Evolutionary conservation across 495 filamentous ascomycete species (phyloP), one percentile per base, ranked within the genome.

Genomic region (Beverwykella pulmonaria): DNA sequence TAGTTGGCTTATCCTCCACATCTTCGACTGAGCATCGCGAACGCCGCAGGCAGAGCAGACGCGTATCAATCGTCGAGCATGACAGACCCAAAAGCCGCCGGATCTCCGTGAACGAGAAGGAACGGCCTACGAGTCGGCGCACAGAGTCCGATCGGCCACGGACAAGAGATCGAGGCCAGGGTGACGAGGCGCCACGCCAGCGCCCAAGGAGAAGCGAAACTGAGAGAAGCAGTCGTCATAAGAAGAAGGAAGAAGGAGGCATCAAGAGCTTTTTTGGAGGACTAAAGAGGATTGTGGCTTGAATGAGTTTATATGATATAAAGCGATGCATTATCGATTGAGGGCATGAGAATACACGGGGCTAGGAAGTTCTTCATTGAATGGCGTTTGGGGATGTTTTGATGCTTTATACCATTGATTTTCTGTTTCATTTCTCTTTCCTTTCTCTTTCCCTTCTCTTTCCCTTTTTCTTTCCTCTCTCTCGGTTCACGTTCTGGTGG

Each of bases 211-310:
- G 54, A 10, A 62, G 62, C 46, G 69, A 67, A 25, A 61, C 39
- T 5, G 56, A 49, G 7, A 20, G 60, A 20, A 59, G 59, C 30
- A 56, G 59, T 14, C 47, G 62, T 1, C 47, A 54, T 19, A 64
- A 59, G 63, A 67, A 61, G 59, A 71, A 68, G 30, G 69, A 71
- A 29, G 69, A 71, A 30, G 54, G 63, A n/a, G 63, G 59, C n/a
- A 3, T 71, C 0, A 64, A 57, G 17, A 54, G 59, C 6, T 59
- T 70, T 19, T 70, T 65, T 60, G 61, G 61, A 10, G 59, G 63
- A 2, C 61, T 71, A 52, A 71, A 64, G 69, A 63, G 36, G 59
- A 71, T 67, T 34, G 63, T 71, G 12, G 59, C 23, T 20, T 67
- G 44, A 44, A 6, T n/a, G 26, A 20, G 25, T 41, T 22, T 53